A percentile compares a stretch with the other conserved stretches of the same genome.
These are phyloP conservation scores for Porcisia deanei DNA, from an alignment of 208 protist species.

Conservation along the genomic window DNA sequence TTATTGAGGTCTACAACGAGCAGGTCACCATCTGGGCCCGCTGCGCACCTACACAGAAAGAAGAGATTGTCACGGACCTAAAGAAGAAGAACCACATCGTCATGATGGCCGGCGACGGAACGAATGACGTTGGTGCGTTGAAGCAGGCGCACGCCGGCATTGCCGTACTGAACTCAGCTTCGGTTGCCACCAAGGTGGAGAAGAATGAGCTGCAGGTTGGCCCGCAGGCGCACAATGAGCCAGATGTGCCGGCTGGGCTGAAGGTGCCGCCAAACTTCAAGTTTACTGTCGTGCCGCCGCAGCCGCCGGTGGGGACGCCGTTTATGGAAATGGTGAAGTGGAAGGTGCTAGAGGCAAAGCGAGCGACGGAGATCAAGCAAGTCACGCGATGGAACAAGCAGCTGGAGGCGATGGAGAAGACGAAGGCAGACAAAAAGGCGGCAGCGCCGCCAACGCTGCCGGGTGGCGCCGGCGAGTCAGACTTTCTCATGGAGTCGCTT, in stretches of 20 bases:
- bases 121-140: slow-evolving; percentile 99
- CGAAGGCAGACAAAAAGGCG: slow-evolving; percentile 53
- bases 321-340: slow-evolving; percentile 80
- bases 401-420: slow-evolving; percentile 58
- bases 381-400: slow-evolving; percentile 83
- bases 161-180: slow-evolving; percentile 92
- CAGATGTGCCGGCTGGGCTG: slow-evolving; percentile 72
- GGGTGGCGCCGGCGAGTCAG: slow-evolving; percentile 37
- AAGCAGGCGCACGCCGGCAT: slow-evolving; percentile 99
- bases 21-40: slow-evolving; percentile 90
- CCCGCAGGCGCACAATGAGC: slow-evolving; percentile 88
- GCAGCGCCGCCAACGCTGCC: slow-evolving; percentile 37
- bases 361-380: slow-evolving; percentile 83
- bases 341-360: slow-evolving; percentile 83
- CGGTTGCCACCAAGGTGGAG: slow-evolving; percentile 43
- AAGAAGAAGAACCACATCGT: slow-evolving; percentile 88
- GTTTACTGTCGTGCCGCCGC: slow-evolving; percentile 75
- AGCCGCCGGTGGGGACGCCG: slow-evolving; percentile 54
- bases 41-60: slow-evolving; percentile 90
- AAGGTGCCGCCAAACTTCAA: slow-evolving; percentile 85
- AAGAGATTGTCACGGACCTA: slow-evolving; percentile 87
- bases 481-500: slow-evolving; percentile 90
- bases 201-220: slow-evolving; percentile 35
- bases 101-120: slow-evolving; percentile 94
- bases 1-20: slow-evolving; percentile 78